These are phyloP conservation scores for Endogone sp. DNA, from an alignment of 192 early-diverging fungal genomes.

Conservation along the genomic window DNA sequence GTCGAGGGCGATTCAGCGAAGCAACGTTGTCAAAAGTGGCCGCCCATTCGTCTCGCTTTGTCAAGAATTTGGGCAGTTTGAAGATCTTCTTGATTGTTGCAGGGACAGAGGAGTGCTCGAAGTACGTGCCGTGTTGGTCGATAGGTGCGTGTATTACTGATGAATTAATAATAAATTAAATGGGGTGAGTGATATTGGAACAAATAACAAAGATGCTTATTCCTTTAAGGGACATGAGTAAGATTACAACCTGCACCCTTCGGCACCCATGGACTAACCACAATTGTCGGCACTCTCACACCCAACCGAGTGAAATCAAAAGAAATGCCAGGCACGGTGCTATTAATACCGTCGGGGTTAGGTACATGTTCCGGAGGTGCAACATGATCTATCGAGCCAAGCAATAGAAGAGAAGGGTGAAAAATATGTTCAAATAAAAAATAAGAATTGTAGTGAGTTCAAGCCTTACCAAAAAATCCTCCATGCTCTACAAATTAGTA, in stretches of 20 bases:
- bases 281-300: slow-evolving; percentile 44
- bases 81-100: slow-evolving; percentile 21
- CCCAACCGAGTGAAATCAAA: slow-evolving; percentile 50
- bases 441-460: too few relatives aligned
- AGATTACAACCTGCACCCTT: slow-evolving; percentile 32
- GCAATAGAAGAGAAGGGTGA: not conserved
- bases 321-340: not conserved
- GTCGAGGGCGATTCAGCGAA: too few relatives aligned
- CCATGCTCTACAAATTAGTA: not conserved
- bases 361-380: slow-evolving; percentile 38
- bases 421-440: not conserved
- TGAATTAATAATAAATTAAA: not conserved
- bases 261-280: slow-evolving; percentile 38
- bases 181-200: too few relatives aligned
- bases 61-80: slow-evolving; percentile 24
- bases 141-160: not conserved
- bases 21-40: not conserved
- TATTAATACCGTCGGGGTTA: slow-evolving; percentile 13
- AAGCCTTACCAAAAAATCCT: not conserved
- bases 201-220: slow-evolving; percentile 8
- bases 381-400: slow-evolving; percentile 35
- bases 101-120: slow-evolving; percentile 39
- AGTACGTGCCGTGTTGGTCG: slow-evolving; percentile 9
- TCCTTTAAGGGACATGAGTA: too few relatives aligned
- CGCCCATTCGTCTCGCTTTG: slow-evolving; percentile 19